These are phyloP conservation scores for Pythium chondricola DNA, from an alignment of 352 stramenopile species.

Conservation along the genomic window DNA sequence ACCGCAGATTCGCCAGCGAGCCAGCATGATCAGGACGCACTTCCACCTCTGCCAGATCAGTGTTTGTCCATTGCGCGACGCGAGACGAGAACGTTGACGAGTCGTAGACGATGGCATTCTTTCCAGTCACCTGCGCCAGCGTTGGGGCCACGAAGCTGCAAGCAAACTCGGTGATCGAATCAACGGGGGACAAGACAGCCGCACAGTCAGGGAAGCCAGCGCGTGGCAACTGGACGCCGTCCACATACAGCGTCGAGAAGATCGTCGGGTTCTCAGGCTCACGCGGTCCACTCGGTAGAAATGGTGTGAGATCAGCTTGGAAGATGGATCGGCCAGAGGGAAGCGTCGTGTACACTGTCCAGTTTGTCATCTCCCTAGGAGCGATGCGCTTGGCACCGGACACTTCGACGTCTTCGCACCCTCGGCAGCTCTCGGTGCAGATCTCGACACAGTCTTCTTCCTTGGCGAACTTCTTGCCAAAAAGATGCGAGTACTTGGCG, in stretches of 20 bases:
- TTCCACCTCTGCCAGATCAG: constrained; percentile 22
- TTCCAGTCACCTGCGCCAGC: background rate
- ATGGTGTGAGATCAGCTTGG: constrained; percentile 34
- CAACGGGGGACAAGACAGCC: constrained; percentile 5
- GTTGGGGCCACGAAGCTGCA: constrained; percentile 26
- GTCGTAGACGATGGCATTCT: constrained; percentile 24
- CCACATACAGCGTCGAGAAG: constrained; percentile 47
- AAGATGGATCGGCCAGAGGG: constrained; percentile 27
- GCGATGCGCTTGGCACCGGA: constrained; percentile 36
- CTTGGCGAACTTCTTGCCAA: constrained; percentile 58
- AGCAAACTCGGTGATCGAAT: constrained; percentile 21
- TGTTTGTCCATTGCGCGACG: constrained; percentile 32
- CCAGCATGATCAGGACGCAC: constrained; percentile 19
- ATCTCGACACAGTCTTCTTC: constrained; percentile 70
- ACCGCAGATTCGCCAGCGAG: constrained; percentile 34
- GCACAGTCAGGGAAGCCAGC: constrained; percentile 54
- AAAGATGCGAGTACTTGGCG: constrained; percentile 49
- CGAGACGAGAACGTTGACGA: constrained; percentile 33
- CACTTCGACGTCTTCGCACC: constrained; percentile 51
- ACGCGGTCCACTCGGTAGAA: constrained; percentile 23
- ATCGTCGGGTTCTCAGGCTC: constrained; percentile 21
- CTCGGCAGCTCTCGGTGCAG: constrained; percentile 53
- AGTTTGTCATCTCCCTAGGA: constrained; percentile 26
- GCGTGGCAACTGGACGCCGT: constrained; percentile 37
- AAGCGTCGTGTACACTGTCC: constrained; percentile 37